These are phyloP conservation scores for Solanum medicagineum DNA, from an alignment of 257 asterid species.

Conservation along the genomic window DNA sequence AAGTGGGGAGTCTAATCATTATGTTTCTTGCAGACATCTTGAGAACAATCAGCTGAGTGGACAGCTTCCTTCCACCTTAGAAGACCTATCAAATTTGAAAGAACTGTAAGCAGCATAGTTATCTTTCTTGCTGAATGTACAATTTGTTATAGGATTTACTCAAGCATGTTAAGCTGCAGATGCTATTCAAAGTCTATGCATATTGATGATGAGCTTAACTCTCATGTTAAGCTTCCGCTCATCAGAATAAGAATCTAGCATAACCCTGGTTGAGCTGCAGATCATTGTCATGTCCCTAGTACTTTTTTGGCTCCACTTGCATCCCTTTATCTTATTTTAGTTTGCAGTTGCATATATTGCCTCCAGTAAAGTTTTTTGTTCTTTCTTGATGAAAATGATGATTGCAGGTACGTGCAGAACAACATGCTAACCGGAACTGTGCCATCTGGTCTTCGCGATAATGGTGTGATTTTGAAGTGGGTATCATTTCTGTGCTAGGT, in stretches of 20 bases:
- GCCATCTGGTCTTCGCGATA: constrained; percentile 56
- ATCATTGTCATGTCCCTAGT: neutral
- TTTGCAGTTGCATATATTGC: neutral
- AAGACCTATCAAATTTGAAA: constrained; percentile 45
- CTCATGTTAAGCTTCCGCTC: neutral
- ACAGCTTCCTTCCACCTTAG: constrained; percentile 63
- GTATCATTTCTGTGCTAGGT: constrained; percentile 18
- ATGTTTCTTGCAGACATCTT: constrained; percentile 54
- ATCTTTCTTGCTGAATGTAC: neutral
- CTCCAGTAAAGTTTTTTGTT: neutral
- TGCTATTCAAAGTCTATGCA: neutral
- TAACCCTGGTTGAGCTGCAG: neutral
- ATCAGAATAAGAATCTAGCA: neutral
- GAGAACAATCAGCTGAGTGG: constrained; percentile 74
- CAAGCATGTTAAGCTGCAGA: neutral
- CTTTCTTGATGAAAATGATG: neutral
- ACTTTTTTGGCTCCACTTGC: neutral
- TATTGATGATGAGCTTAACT: neutral
- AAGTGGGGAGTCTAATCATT: constrained; percentile 2
- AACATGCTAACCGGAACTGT: constrained; percentile 63
- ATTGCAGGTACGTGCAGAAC: constrained; percentile 79
- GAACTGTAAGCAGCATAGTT: constrained; percentile 56
- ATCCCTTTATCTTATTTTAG: neutral
- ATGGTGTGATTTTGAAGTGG: constrained; percentile 59
- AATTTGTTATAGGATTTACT: neutral